Conservation (phyloP, 805 yeast genomes). For the Cyberlindnera veronae region DNA sequence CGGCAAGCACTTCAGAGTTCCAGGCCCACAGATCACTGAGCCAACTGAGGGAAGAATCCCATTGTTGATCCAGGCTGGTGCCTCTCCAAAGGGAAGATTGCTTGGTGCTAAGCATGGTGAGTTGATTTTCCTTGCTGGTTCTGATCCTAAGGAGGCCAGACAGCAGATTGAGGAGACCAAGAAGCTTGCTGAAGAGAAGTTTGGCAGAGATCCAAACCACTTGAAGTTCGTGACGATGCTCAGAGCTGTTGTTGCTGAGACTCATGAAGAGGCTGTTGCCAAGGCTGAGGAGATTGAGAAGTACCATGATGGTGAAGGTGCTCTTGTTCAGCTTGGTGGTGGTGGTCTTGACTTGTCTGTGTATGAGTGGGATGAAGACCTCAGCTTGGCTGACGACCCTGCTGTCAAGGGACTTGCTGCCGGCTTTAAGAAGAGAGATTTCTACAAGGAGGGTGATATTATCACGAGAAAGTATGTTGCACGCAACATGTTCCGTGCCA, state of each 20-base stretch:
- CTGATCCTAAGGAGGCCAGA: conserved; percentile 32
- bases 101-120: conserved; percentile 46
- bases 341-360: conserved; percentile 42
- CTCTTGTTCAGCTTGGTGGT: conserved; percentile 45
- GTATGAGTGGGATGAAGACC: conserved; percentile 43
- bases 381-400: conserved; percentile 33
- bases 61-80: conserved; percentile 44
- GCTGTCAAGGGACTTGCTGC: conserved; percentile 33
- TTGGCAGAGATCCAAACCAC: conserved; percentile 37
- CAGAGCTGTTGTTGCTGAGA: conserved; percentile 37
- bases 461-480: conserved; percentile 31
- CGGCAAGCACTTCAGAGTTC: conserved; percentile 37
- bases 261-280: conserved; percentile 40
- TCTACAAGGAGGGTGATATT: conserved; percentile 21
- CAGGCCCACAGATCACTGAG: conserved; percentile 42
- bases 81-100: conserved; percentile 38
- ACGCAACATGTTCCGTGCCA: conserved; percentile 25
- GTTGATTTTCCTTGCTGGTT: conserved; percentile 36
- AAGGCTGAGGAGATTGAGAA: conserved; percentile 33
- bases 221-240: conserved; percentile 38
- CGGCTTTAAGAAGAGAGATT: conserved; percentile 25
- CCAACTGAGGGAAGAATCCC: conserved; percentile 47
- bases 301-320: conserved; percentile 40
- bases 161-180: conserved; percentile 34
- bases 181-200: conserved; percentile 33